Evolutionary conservation across 495 filamentous ascomycete genomes (phyloP).

Genomic region (Hypoxylon cercidicola): DNA sequence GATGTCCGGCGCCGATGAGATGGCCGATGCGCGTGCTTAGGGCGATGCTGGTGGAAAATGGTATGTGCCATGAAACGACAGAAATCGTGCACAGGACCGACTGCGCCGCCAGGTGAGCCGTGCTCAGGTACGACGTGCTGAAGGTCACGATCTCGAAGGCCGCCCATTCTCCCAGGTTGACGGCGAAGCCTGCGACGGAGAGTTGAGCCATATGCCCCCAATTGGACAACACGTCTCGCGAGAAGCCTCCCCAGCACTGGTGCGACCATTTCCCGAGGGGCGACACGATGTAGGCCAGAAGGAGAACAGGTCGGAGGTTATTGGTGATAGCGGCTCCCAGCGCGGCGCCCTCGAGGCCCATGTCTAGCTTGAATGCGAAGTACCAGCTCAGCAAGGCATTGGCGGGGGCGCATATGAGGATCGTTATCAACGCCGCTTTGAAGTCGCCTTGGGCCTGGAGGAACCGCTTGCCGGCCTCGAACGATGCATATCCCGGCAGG

Average conservation of each 20-base stretch:
- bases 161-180: constrained; percentile 67
- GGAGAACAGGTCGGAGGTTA: constrained; percentile 61
- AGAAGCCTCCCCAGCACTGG: constrained; percentile 68
- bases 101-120: constrained; percentile 69
- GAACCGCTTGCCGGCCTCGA: constrained; percentile 78
- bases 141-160: constrained; percentile 68
- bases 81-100: constrained; percentile 70
- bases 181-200: constrained; percentile 65
- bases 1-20: constrained; percentile 63
- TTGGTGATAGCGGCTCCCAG: constrained; percentile 65
- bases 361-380: constrained; percentile 71
- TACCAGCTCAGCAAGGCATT: constrained; percentile 80
- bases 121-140: constrained; percentile 58
- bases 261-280: constrained; percentile 52
- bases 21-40: constrained; percentile 72
- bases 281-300: constrained; percentile 59
- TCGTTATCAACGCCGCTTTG: constrained; percentile 70
- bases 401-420: constrained; percentile 74
- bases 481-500: constrained; percentile 74
- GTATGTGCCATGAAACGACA: constrained; percentile 72
- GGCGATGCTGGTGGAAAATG: constrained; percentile 72
- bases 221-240: constrained; percentile 57
- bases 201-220: constrained; percentile 68
- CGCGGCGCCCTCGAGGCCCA: constrained; percentile 69
- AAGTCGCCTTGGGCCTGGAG: constrained; percentile 81